Percentiles rank a stretch among this genome's conserved stretches.
Conservation (phyloP, 2,329 filamentous ascomycete species). For the Cordyceps tenuipes region DNA sequence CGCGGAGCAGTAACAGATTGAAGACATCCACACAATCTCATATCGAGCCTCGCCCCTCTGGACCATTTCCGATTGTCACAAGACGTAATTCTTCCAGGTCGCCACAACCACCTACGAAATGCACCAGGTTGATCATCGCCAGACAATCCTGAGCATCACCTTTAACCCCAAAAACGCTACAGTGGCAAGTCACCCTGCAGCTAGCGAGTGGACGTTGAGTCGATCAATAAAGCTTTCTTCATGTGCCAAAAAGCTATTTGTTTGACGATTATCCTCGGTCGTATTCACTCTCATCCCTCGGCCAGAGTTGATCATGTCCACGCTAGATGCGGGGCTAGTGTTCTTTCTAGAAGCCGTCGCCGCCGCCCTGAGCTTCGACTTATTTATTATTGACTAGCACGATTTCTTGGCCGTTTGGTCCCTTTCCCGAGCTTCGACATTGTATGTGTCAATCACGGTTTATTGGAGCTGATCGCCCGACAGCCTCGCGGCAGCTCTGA, state of each 20-base stretch:
- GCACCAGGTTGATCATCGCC: not conserved
- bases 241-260: not conserved
- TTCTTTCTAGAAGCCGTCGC: not conserved
- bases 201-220: not conserved
- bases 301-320: not conserved
- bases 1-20: too few species aligned
- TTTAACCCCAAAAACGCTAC: conserved; percentile 7
- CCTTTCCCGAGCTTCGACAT: not conserved
- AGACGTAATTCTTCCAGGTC: not conserved
- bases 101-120: not conserved
- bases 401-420: not conserved
- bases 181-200: conserved; percentile 1
- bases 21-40: not conserved
- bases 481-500: not conserved
- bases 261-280: not conserved
- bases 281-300: not conserved
- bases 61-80: not conserved
- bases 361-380: not conserved
- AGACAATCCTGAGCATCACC: not conserved
- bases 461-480: not conserved
- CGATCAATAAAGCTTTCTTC: not conserved
- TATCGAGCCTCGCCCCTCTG: not conserved
- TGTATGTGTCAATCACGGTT: not conserved
- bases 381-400: not conserved
- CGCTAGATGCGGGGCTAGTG: not conserved